These are phyloP conservation scores for Mycosphaerella sp. DNA, from an alignment of 2,329 filamentous ascomycete species.

Conservation along the genomic window DNA sequence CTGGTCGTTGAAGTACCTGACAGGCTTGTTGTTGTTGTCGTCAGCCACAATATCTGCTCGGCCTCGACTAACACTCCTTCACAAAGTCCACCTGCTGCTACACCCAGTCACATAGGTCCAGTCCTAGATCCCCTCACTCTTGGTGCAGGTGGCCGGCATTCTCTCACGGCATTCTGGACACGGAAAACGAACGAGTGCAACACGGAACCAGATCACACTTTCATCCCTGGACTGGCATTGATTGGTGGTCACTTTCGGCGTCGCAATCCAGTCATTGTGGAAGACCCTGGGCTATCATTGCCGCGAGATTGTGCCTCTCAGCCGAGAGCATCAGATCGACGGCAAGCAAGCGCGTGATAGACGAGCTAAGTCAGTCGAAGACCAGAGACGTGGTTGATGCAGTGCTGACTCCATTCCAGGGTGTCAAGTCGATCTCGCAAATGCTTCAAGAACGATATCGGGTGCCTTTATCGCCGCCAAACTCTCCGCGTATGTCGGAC, in stretches of 20 bases:
- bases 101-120: neutral
- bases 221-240: neutral
- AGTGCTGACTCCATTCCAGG: neutral
- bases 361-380: neutral
- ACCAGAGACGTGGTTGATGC: neutral
- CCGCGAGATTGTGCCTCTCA: neutral
- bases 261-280: neutral
- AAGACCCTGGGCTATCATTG: neutral
- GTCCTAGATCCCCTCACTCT: neutral
- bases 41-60: constrained; percentile 10
- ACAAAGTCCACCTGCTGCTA: constrained; percentile 1
- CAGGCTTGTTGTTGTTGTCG: constrained; percentile 6
- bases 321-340: neutral
- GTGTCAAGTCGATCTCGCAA: constrained; percentile 13
- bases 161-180: neutral
- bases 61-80: neutral
- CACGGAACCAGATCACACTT: neutral
- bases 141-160: neutral
- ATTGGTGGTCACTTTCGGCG: neutral
- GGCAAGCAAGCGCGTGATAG: neutral
- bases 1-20: constrained; percentile 13
- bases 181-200: too few species aligned
- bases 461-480: constrained; percentile 46
- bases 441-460: constrained; percentile 41
- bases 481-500: constrained; percentile 47